Conservation (phyloP, 2,329 filamentous ascomycete species). For the Aaosphaeria arxii region DNA sequence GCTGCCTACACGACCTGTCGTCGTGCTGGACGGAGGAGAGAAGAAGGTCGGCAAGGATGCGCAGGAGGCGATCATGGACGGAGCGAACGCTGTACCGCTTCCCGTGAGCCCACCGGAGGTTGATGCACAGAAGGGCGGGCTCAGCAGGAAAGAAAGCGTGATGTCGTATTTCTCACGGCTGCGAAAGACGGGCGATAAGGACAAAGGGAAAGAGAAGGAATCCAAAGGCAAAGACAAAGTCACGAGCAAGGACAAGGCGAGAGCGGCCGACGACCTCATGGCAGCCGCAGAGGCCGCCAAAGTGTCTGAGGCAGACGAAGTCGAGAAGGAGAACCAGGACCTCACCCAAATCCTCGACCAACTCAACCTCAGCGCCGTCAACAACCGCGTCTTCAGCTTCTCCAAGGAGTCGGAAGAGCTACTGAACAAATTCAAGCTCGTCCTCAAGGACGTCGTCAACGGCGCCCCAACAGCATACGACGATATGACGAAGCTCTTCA, state of each 20-base stretch:
- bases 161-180: constrained; percentile 35
- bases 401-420: constrained; percentile 81
- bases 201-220: constrained; percentile 26
- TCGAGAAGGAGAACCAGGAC: constrained; percentile 64
- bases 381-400: constrained; percentile 82
- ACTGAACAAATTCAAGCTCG: constrained; percentile 78
- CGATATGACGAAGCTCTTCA: constrained; percentile 72
- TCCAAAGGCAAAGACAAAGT: constrained; percentile 25
- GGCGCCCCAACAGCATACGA: constrained; percentile 91
- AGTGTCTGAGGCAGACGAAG: constrained; percentile 32
- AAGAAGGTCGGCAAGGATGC: constrained; percentile 41
- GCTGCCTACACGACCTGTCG: constrained; percentile 35
- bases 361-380: constrained; percentile 77
- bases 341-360: constrained; percentile 77
- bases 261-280: constrained; percentile 31
- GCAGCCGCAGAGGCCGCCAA: constrained; percentile 33
- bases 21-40: constrained; percentile 31
- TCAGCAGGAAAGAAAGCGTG: constrained; percentile 38
- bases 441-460: constrained; percentile 88
- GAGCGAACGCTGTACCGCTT: constrained; percentile 49
- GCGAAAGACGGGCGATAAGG: constrained; percentile 24
- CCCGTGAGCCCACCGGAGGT: constrained; percentile 46
- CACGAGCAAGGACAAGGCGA: constrained; percentile 35
- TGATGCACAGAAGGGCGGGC: constrained; percentile 26
- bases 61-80: constrained; percentile 45